A percentile compares a stretch with the other conserved stretches of the same genome.
These are phyloP conservation scores for Phytophthora litchii DNA, from an alignment of 352 stramenopile genomes.

Conservation along the genomic window DNA sequence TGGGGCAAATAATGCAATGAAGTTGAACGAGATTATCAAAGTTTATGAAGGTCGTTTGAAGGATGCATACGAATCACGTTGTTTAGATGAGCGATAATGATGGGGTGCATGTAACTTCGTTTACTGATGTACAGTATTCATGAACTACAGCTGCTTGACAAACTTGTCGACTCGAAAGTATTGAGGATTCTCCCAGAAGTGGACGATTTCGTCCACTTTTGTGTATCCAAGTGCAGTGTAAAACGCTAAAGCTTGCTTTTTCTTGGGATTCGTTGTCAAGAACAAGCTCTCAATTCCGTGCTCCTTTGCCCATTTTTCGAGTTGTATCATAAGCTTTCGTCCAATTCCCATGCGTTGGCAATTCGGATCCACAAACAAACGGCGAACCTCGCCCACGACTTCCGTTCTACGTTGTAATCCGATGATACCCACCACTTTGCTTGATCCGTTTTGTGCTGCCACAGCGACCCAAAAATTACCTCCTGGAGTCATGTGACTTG, in stretches of 20 bases:
- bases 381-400: slow-evolving; percentile 24
- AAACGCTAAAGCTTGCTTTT: slow-evolving; percentile 13
- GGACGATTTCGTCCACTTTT: slow-evolving; percentile 12
- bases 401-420: slow-evolving; percentile 25
- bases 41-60: not conserved
- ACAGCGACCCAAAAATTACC: slow-evolving; percentile 38
- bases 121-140: too few relatives aligned
- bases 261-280: slow-evolving; percentile 28
- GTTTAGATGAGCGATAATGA: slow-evolving; percentile 8
- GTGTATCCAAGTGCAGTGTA: slow-evolving; percentile 33
- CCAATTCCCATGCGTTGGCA: slow-evolving; percentile 33
- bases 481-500: slow-evolving; percentile 20
- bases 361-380: slow-evolving; percentile 34
- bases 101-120: not conserved
- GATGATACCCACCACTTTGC: slow-evolving; percentile 29
- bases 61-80: not conserved
- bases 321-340: slow-evolving; percentile 21
- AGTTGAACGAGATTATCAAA: not conserved
- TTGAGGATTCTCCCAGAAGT: slow-evolving; percentile 19
- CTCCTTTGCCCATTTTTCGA: slow-evolving; percentile 22
- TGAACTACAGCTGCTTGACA: slow-evolving; percentile 27
- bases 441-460: slow-evolving; percentile 3
- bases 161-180: slow-evolving; percentile 28
- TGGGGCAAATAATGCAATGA: slow-evolving; percentile 5
- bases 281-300: slow-evolving; percentile 22